phyloP scores from a whole-genome alignment of 345 rosid genomes.

The Salix exigua region DNA sequence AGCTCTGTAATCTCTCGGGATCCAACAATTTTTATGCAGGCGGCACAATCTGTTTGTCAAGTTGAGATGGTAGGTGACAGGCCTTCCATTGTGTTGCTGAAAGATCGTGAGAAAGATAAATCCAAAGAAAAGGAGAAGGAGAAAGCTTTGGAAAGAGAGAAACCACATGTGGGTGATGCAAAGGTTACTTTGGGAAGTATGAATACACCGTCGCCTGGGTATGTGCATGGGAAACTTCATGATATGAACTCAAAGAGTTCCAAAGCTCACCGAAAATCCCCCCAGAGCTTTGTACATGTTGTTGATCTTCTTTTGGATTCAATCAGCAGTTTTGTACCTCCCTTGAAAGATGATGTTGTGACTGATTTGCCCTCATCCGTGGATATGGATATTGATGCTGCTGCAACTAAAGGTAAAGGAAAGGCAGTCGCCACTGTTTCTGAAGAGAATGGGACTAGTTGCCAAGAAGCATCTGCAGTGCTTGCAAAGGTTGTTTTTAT shows the following conservation, averaged over 20 bases:
- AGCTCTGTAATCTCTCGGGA: constrained; percentile 80
- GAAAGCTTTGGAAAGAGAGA: constrained; percentile 58
- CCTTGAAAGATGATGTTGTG: constrained; percentile 45
- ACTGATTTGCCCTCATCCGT: constrained; percentile 43
- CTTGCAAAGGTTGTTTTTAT: constrained; percentile 83
- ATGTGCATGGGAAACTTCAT: constrained; percentile 37
- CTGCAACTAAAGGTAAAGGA: constrained; percentile 76
- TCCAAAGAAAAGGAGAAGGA: constrained; percentile 69
- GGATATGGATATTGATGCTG: constrained; percentile 90
- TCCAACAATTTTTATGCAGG: constrained; percentile 74
- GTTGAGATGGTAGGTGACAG: constrained; percentile 96
- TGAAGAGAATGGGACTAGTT: constrained; percentile 48
- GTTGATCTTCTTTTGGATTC: constrained; percentile 87
- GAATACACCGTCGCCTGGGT: constrained; percentile 37
- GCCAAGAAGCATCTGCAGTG: constrained; percentile 63
- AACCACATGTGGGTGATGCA: constrained; percentile 50
- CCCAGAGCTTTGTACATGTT: constrained; percentile 73
- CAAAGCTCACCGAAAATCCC: constrained; percentile 70
- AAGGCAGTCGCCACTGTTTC: constrained; percentile 65
- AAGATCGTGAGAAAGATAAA: constrained; percentile 85
- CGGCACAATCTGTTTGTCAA: constrained; percentile 78
- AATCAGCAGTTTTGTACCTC: constrained; percentile 59
- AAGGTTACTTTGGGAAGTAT: constrained; percentile 45
- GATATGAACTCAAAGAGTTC: constrained; percentile 62
- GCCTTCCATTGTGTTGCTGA: constrained; percentile 73